Base-by-base conservation (phyloP, 768 basidiomycete genomes). In the Pleurotus cornucopiae region DNA sequence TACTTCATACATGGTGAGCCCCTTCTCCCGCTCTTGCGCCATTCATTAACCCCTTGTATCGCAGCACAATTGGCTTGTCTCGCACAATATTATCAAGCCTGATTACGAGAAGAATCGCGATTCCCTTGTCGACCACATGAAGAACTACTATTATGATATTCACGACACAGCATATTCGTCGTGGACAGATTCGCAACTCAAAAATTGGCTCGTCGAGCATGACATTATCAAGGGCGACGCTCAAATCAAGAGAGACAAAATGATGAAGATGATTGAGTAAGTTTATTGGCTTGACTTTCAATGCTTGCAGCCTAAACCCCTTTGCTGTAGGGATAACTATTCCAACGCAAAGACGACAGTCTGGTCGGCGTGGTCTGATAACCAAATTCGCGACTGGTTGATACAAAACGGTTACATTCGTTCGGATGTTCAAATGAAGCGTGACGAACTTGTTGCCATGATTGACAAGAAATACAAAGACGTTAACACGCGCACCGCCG, bases 51-150 rank as follows among this genome's bases (percentile, higher is more conserved):
- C 18, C 20, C 13, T 34, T 14, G 11, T 41, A 49, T 41, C 12
- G 16, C 58, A 91, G 89, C 85, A 86, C 55, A 75, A 87, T 56
- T 98, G 95, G 94, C 87, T 97, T 46, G 73, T 91, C 12, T 70
- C 80, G 6, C 92, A 94, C 67, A 81, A 86, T 57, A 71, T 97
- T 61, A 74, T 94, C 63, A 79, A 86, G 46, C 71, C 79, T 30
- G 71, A 74, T 21, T 63, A 62, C 7, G 67, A 77, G 70, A 84
- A 63, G 67, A 79, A 80, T n/a, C 82, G 84, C 57, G 84, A 85
- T 55, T 75, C 79, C 54, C 79, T 94, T 34, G 61, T 83, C 39
- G 76, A 74, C 14, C 68, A 84, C 48, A 91, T 97, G 89, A 75
- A 83, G 57, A 73, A 76, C 26, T 95, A 94, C 65, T 93, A 96